phyloP scores from a whole-genome alignment of 495 filamentous ascomycete species.

The Xylaria intraflava region DNA sequence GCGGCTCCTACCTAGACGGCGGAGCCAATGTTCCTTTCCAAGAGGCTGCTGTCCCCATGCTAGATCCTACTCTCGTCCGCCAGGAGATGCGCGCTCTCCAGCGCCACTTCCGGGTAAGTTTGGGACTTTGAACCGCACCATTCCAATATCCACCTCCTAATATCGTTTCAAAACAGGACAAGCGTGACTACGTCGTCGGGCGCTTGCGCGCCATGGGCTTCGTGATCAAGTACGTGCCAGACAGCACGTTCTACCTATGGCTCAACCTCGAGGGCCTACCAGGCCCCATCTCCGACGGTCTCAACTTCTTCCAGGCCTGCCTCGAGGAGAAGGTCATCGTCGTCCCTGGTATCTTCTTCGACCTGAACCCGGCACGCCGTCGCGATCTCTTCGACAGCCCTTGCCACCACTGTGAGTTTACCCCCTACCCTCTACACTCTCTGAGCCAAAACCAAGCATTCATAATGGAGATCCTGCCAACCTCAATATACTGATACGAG shows the following conservation, averaged over 20 bases:
- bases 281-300: constrained; percentile 73
- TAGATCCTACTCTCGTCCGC: constrained; percentile 71
- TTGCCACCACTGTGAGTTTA: constrained; percentile 68
- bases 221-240: constrained; percentile 65
- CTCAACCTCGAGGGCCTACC: constrained; percentile 54
- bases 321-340: constrained; percentile 90
- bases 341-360: constrained; percentile 87
- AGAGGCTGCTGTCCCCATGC: constrained; percentile 86
- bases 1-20: constrained; percentile 92
- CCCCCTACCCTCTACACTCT: background rate
- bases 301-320: constrained; percentile 95
- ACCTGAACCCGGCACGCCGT: constrained; percentile 84
- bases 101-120: constrained; percentile 60
- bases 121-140: background rate
- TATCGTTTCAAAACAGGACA: constrained; percentile 37
- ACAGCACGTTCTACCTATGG: constrained; percentile 88
- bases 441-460: background rate
- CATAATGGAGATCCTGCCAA: background rate
- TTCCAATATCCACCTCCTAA: background rate
- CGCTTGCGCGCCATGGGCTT: constrained; percentile 81
- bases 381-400: constrained; percentile 90
- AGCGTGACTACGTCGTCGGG: constrained; percentile 80
- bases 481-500: background rate
- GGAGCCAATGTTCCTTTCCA: constrained; percentile 95
- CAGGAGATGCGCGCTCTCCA: constrained; percentile 89